These are phyloP conservation scores for Oryza rufipogon DNA, from an alignment of 176 grass and related monocot species.

Conservation along the genomic window DNA sequence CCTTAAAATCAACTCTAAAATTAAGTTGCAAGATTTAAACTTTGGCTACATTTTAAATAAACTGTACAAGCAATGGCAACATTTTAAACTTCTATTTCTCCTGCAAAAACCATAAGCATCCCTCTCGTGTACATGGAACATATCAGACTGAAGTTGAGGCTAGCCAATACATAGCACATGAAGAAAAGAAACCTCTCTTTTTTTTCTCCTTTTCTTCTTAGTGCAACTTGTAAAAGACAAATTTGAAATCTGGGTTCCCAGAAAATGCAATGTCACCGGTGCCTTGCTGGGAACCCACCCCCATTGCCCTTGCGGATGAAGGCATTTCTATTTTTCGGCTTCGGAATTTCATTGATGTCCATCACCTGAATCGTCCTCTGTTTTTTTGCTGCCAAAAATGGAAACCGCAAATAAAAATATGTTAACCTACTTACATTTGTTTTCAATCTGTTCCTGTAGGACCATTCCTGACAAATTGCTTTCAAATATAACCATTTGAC, in stretches of 20 bases:
- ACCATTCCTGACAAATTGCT: background rate
- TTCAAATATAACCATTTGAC: background rate
- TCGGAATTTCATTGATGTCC: constrained; percentile 81
- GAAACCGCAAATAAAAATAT: background rate
- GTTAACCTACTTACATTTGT: background rate
- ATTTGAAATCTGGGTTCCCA: background rate
- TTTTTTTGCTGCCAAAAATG: constrained; percentile 60
- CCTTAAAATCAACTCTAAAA: too few species aligned
- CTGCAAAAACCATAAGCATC: background rate
- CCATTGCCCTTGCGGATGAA: constrained; percentile 53
- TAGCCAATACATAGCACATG: background rate
- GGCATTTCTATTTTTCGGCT: constrained; percentile 52
- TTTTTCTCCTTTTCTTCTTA: background rate
- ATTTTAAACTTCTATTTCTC: background rate
- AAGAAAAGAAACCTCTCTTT: constrained; percentile 20
- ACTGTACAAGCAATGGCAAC: background rate
- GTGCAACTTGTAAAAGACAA: background rate
- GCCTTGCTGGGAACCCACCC: constrained; percentile 44
- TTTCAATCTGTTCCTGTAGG: background rate
- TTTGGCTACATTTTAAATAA: too few species aligned
- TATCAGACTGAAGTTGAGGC: constrained; percentile 7
- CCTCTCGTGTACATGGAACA: background rate
- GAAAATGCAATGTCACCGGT: constrained; percentile 33
- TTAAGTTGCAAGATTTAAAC: too few species aligned
- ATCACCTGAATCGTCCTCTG: constrained; percentile 83